These are phyloP conservation scores for Hypoxylon sp. DNA, from an alignment of 2,329 filamentous ascomycete species.

Conservation along the genomic window DNA sequence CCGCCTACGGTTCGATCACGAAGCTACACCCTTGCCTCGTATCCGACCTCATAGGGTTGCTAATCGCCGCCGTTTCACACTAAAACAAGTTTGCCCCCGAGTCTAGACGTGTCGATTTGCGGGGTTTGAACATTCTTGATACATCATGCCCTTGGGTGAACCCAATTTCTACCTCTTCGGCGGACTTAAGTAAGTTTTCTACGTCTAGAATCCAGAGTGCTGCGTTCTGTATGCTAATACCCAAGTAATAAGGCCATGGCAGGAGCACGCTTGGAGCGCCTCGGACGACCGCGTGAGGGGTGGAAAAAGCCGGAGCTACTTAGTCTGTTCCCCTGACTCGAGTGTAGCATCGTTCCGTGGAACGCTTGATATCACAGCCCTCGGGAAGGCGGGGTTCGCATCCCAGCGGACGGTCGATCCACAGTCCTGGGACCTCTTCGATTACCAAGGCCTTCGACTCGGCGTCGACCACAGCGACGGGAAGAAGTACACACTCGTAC, in stretches of 20 bases:
- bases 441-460: slow-evolving; percentile 73
- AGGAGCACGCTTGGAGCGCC: slow-evolving; percentile 72
- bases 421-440: slow-evolving; percentile 73
- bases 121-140: slow-evolving; percentile 1
- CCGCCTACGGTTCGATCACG: neutral
- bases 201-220: neutral
- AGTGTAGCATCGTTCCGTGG: slow-evolving; percentile 74
- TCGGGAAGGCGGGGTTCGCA: slow-evolving; percentile 87
- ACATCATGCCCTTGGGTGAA: slow-evolving; percentile 25
- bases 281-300: slow-evolving; percentile 85
- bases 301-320: slow-evolving; percentile 72
- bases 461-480: slow-evolving; percentile 68
- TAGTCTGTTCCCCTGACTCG: slow-evolving; percentile 55
- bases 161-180: slow-evolving; percentile 57
- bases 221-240: slow-evolving; percentile 14
- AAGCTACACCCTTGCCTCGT: neutral
- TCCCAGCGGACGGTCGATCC: slow-evolving; percentile 78
- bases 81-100: neutral
- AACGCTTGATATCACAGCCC: slow-evolving; percentile 77
- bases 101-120: slow-evolving; percentile 1
- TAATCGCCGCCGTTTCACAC: neutral
- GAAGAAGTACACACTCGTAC: slow-evolving; percentile 79
- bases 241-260: slow-evolving; percentile 67
- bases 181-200: slow-evolving; percentile 56
- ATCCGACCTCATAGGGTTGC: neutral